Evolutionary conservation across 352 stramenopile species (phyloP), one percentile per base, ranked within the genome.

Genomic region (Aphanomyces cochlioides): DNA sequence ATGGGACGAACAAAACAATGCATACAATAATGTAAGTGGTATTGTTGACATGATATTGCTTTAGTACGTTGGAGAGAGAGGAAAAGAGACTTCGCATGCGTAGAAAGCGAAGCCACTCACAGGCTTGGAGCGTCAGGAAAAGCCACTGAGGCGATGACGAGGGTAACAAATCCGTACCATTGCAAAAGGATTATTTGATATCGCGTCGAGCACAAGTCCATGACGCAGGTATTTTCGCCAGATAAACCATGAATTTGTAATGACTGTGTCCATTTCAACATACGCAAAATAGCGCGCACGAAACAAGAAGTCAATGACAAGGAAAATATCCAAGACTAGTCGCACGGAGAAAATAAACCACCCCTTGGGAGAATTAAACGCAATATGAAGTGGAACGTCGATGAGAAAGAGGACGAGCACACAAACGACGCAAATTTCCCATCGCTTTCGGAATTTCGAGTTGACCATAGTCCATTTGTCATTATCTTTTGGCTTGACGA

Each of bases 181-280:
- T 6, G 85, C 72, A 3, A 90, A 53, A 3, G 85, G 85, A 2
- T 89, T 28, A 36, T 85, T 84, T 8, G 79, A 81, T 0, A 90
- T 5, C n/a, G 87, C 41, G 58, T 92, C 85, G 6, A 84, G 28
- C 73, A 73, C 77, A 61, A 90, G 66, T 3, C 80, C 80, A 13
- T 78, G 77, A 17, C 82, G 74, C 45, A 79, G 77, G 69, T 90
- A 92, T 2, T 77, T 64, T 17, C 83, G 64, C 3, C 87, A 89
- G 48, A 92, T 92, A 57, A 87, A 90, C 17, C 72, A 75, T 2
- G 78, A 15, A 45, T 90, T 82, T 5, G 63, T 84, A 7, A 92
- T 81, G 0, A 78, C 75, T 21, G 89, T 85, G 48, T 85, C 79
- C 5, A 77, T 78, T 12, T 92, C 80, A 8, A 90, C 74, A 56